phyloP scores from a whole-genome alignment of 495 filamentous ascomycete genomes.

The Monascus purpureus region DNA sequence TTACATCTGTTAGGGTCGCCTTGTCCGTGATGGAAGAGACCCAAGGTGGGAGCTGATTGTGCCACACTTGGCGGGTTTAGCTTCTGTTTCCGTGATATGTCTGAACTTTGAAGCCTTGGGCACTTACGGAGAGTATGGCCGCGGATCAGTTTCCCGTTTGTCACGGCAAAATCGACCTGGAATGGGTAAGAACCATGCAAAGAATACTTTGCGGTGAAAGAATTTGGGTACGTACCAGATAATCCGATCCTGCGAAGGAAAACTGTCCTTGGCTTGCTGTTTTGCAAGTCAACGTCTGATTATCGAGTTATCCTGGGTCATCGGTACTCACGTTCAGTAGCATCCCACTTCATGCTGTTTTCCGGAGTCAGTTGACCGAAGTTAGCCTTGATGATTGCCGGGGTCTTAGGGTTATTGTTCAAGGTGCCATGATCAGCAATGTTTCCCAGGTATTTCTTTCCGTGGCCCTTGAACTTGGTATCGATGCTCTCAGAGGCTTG shows the following conservation, averaged over 20 bases:
- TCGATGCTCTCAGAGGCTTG: constrained; percentile 12
- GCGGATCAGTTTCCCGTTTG: constrained; percentile 33
- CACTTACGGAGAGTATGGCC: constrained; percentile 33
- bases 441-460: constrained; percentile 16
- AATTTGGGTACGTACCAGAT: constrained; percentile 17
- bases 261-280: constrained; percentile 24
- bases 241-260: constrained; percentile 27
- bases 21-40: constrained; percentile 31
- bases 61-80: constrained; percentile 26
- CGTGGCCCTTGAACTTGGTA: constrained; percentile 9
- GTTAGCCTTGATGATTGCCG: constrained; percentile 28
- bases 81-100: neutral
- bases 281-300: constrained; percentile 7
- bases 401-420: constrained; percentile 8
- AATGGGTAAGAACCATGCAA: too few relatives aligned
- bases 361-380: constrained; percentile 39
- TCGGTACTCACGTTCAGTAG: constrained; percentile 17
- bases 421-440: constrained; percentile 14
- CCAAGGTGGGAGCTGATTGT: constrained; percentile 39
- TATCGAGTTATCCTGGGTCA: neutral
- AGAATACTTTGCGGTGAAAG: too few relatives aligned
- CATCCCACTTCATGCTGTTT: constrained; percentile 46
- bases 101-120: neutral
- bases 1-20: constrained; percentile 23
- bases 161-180: constrained; percentile 30